phyloP scores from a whole-genome alignment of 768 basidiomycete species.

The Daedaleopsis nitida region DNA sequence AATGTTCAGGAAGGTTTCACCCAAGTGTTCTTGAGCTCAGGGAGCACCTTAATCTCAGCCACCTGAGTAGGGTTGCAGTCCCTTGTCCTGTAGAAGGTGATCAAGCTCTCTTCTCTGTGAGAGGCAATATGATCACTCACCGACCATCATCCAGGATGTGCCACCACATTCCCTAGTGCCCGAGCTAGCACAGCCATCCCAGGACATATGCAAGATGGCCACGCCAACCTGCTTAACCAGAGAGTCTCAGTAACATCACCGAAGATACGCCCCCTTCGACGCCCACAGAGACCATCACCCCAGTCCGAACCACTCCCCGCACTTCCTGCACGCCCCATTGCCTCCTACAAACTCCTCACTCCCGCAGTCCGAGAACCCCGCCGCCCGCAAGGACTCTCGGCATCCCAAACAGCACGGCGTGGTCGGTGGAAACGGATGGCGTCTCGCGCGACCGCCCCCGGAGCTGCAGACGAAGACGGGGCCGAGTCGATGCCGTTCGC shows the following conservation, averaged over 20 bases:
- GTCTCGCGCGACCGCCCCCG: constrained; percentile 25
- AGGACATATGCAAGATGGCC: constrained; percentile 5
- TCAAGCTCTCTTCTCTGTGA: neutral
- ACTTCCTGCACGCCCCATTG: neutral
- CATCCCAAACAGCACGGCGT: neutral
- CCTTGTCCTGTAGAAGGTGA: constrained; percentile 23
- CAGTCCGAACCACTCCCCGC: neutral
- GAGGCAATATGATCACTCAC: neutral
- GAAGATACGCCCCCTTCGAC: neutral
- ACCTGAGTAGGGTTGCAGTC: constrained; percentile 15
- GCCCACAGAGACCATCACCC: neutral
- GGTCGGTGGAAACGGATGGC: constrained; percentile 32
- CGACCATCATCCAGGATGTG: neutral
- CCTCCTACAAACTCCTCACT: neutral
- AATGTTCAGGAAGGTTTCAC: constrained; percentile 15
- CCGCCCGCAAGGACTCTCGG: neutral
- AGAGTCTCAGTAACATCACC: neutral
- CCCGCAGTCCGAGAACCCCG: neutral
- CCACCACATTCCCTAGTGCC: neutral
- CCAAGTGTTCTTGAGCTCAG: constrained; percentile 6
- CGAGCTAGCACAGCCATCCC: neutral
- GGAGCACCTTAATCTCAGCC: constrained; percentile 18
- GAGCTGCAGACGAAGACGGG: constrained; percentile 18
- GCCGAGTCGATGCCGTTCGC: constrained; percentile 25
- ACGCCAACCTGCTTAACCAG: neutral